Conservation (phyloP, 2,329 filamentous ascomycete species). For the Calonectria pseudoturangicola region DNA sequence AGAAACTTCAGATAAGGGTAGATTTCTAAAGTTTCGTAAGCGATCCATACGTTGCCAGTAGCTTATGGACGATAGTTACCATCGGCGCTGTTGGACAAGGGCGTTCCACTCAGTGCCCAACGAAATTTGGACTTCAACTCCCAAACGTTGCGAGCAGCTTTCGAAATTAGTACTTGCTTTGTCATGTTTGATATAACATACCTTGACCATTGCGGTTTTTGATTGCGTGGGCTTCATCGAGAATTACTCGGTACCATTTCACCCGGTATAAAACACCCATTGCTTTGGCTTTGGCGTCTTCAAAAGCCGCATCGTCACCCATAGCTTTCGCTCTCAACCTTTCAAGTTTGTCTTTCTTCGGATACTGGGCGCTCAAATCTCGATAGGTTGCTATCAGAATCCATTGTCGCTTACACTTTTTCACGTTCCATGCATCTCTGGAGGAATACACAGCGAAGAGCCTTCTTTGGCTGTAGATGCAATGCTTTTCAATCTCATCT, state of each 20-base stretch:
- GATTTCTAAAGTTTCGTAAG: slow-evolving; percentile 55
- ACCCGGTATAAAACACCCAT: slow-evolving; percentile 51
- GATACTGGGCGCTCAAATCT: slow-evolving; percentile 50
- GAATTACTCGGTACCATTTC: slow-evolving; percentile 70
- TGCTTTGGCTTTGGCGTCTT: slow-evolving; percentile 64
- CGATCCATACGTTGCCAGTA: fast-evolving
- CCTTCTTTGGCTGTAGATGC: background rate
- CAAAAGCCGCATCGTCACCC: slow-evolving; percentile 45
- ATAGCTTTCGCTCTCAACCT: slow-evolving; percentile 7
- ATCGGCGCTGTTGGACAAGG: slow-evolving; percentile 56
- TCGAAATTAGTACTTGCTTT: background rate
- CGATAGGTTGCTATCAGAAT: slow-evolving; percentile 55
- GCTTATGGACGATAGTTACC: slow-evolving; percentile 51
- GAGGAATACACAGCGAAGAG: no score
- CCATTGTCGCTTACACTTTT: no score
- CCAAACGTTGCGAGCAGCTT: slow-evolving; percentile 51
- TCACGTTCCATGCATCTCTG: no score
- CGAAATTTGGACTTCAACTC: slow-evolving; percentile 55
- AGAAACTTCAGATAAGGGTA: slow-evolving; percentile 61
- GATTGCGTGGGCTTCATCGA: slow-evolving; percentile 75
- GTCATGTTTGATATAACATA: slow-evolving; percentile 40
- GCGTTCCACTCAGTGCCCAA: slow-evolving; percentile 62
- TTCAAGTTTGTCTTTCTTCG: background rate
- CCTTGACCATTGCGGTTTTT: slow-evolving; percentile 66
- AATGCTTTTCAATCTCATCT: slow-evolving; percentile 53